Evolutionary conservation across 345 rosid species (phyloP), one percentile per base, ranked within the genome.

Genomic region (Pseudoturritis turrita): DNA sequence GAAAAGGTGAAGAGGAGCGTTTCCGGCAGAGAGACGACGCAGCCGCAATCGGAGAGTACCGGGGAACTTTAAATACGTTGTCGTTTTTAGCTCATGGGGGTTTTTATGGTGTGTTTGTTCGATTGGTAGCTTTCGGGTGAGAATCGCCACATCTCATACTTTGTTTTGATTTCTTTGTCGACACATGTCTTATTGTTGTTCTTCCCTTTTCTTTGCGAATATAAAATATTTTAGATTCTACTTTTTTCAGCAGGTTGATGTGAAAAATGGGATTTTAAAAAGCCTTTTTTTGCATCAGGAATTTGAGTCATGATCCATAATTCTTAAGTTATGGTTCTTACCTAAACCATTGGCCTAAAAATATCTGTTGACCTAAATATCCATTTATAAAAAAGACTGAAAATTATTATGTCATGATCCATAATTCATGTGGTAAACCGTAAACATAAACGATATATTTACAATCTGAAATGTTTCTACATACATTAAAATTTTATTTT

Each of bases 1-100:
- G 70, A 72, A 13, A 72, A 72, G 35, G 29, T 64, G 33, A 71
- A 63, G 54, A 56, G 23, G n/a, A 76, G 54, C 55, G 53, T 64
- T 58, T 40, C 76, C 70, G 45, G 71, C 3, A 9, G 29, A 37
- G 65, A 10, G 17, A 26, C 22, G 21, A 40, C 31, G 31, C 21
- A 33, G 29, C 15, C 57, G 29, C 46, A 46, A 40, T 2, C 45
- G 10, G 45, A 39, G 62, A 19, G 60, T 6, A 15, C 55, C 3
- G 45, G 35, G 7, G 79, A 75, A 47, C 65, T 75, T 23, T 75
- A 45, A 62, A 54, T 33, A 62, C 37, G 59, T 6, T 22, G 65
- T 69, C 17, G 67, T 52, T 49, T 47, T 1, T 7, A 6, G 15
- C 2, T 40, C 43, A 12, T 23, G 25, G 25, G 25, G 29, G 10